Percentiles rank a stretch among this genome's conserved stretches.
Conservation (phyloP, 192 early-diverging fungal genomes). For the Gamsiella multidivaricata region DNA sequence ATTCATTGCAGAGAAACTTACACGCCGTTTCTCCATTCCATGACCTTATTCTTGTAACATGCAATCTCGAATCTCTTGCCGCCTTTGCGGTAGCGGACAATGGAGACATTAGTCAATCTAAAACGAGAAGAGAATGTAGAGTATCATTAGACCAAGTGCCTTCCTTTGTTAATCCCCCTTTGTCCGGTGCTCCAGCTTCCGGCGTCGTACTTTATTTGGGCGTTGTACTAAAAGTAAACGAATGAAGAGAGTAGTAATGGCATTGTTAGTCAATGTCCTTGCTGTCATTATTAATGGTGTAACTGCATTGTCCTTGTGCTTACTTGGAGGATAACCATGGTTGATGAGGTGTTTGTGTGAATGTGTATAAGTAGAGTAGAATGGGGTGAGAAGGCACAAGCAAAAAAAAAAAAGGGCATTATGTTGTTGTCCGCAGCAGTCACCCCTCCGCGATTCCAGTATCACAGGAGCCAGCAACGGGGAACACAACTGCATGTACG, state of each 20-base stretch:
- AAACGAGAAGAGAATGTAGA: neutral
- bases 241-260: constrained; percentile 12
- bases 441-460: neutral
- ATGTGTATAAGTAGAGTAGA: neutral
- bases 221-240: constrained; percentile 51
- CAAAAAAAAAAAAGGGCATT: constrained; percentile 13
- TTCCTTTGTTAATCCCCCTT: too few relatives aligned
- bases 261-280: neutral
- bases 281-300: neutral
- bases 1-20: constrained; percentile 56
- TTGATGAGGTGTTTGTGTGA: neutral
- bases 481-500: too few relatives aligned
- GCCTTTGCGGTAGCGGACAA: constrained; percentile 95
- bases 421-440: constrained; percentile 6
- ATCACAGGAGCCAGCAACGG: too few relatives aligned
- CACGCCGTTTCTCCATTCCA: constrained; percentile 94
- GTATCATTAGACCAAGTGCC: neutral
- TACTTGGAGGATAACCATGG: constrained; percentile 42
- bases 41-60: constrained; percentile 99
- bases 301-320: neutral
- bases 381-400: neutral
- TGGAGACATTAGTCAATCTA: constrained; percentile 94
- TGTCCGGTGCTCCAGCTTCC: too few relatives aligned
- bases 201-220: constrained; percentile 64
- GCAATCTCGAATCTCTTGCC: constrained; percentile 99